Percentiles rank a stretch among this genome's conserved stretches.
These are phyloP conservation scores for Rhodosporidiobolus sp. DNA, from an alignment of 768 basidiomycete genomes.

Conservation along the genomic window DNA sequence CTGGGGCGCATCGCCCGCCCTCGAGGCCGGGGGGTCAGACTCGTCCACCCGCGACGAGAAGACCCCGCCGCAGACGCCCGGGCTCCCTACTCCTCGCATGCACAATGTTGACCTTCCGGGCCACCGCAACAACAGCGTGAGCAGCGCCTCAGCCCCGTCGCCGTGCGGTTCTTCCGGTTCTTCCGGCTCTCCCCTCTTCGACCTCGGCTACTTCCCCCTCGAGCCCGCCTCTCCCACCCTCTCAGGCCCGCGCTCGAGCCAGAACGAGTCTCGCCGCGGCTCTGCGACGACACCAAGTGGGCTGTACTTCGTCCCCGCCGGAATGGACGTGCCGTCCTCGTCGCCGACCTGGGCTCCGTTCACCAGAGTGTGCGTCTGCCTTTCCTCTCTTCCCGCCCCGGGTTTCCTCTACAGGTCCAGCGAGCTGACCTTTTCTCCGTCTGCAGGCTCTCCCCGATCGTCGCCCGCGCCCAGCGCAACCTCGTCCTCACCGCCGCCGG, in stretches of 20 bases:
- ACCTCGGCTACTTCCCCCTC: conserved; percentile 36
- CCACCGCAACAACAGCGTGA: not conserved
- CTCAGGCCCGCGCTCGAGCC: not conserved
- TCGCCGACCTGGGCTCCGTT: conserved; percentile 21
- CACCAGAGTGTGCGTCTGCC: conserved; percentile 1
- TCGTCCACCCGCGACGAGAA: conserved; percentile 2
- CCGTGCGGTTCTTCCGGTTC: not conserved
- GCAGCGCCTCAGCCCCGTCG: too few relatives aligned
- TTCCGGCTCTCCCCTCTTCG: conserved; percentile 6
- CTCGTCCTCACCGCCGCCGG: conserved; percentile 20
- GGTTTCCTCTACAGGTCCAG: not conserved
- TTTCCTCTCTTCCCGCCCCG: too few relatives aligned
- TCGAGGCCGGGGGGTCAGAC: conserved; percentile 1
- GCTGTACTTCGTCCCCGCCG: conserved; percentile 35
- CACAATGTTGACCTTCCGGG: not conserved
- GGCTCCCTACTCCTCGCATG: not conserved
- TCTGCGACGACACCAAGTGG: conserved; percentile 28
- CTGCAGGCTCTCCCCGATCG: conserved; percentile 16
- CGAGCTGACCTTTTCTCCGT: not conserved
- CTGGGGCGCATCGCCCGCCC: not conserved
- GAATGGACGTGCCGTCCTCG: conserved; percentile 1
- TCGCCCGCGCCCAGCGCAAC: conserved; percentile 23
- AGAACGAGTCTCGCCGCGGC: conserved; percentile 2
- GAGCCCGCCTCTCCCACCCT: conserved; percentile 1
- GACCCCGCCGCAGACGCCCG: not conserved